Base-by-base conservation (phyloP, 202 grass and related monocot species). In the Dendrocalamus latiflorus region DNA sequence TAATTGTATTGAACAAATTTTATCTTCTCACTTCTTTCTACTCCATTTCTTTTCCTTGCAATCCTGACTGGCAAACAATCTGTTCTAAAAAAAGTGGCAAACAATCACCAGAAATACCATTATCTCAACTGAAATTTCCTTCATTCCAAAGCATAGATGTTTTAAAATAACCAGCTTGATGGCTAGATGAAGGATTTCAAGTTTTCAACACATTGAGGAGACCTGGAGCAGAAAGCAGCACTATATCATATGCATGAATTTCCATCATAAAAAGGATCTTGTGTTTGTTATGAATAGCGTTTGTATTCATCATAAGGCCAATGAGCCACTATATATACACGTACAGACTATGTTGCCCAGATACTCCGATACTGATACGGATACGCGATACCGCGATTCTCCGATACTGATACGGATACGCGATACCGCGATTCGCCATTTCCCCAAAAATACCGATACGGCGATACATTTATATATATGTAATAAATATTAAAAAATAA, bases 81-180 rank as follows among this genome's bases (percentile, higher is more conserved):
- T 78, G 28, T 65, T 65, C 4, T 34, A 21, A 11, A 64, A 30
- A 65, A 49, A 79, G 17, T 62, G 75, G 64, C 41, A 75, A 62
- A 12, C 68, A 50, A 58, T 43, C 41, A 74, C 68, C 8, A 63
- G 28, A 45, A 78, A 77, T 50, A 47, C 53, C 33, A 3, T 72
- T n/a, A 22, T 54, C 4, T 71, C 58, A 38, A 10, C 15, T 72
- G n/a, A 26, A 70, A 9, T 71, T 80, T 71, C 10, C 30, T 50
- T 26, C 36, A 65, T 64, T 16, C 36, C 45, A 22, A 79, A 71
- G 43, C 55, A 43, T 85, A 37, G 78, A 37, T 3, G 24, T 60
- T 79, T 79, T 56, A 53, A 68, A 11, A 33, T 60, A 41, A 45
- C 36, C 13, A 42, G 25, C 45, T 86, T 74, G 69, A 20, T 86